These are phyloP conservation scores for Diaporthe citrichinensis DNA, from an alignment of 2,329 filamentous ascomycete genomes.

Conservation along the genomic window DNA sequence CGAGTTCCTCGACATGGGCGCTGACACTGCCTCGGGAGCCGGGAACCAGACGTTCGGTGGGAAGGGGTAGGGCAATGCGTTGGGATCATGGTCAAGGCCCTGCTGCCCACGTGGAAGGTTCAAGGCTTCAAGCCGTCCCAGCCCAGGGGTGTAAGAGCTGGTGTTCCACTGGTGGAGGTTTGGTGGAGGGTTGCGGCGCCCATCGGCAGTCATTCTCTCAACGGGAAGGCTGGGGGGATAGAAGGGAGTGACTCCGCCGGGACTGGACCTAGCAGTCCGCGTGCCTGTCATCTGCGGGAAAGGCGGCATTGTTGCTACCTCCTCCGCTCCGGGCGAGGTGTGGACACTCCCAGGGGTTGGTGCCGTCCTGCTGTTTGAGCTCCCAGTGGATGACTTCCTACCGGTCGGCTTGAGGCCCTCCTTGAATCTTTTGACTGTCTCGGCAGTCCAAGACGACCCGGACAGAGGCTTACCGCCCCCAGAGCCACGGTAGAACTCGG, in stretches of 20 bases:
- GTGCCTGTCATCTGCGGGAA: conserved; percentile 41
- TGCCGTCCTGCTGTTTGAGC: conserved; percentile 28
- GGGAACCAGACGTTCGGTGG: conserved; percentile 47
- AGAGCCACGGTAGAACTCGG: conserved; percentile 49
- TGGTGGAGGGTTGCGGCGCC: conserved; percentile 24
- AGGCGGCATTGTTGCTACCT: conserved; percentile 27
- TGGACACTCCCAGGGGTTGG: conserved; percentile 29
- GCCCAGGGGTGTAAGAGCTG: conserved; percentile 44
- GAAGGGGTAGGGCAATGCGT: conserved; percentile 46
- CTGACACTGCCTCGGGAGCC: conserved; percentile 59
- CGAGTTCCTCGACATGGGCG: conserved; percentile 64
- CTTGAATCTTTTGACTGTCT: conserved; percentile 50
- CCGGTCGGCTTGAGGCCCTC: conserved; percentile 43
- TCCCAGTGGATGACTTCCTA: conserved; percentile 34
- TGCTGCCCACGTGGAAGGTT: conserved; percentile 41
- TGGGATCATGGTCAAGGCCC: conserved; percentile 45
- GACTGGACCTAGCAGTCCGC: conserved; percentile 52
- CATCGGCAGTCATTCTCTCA: conserved; percentile 34
- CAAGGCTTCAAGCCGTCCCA: conserved; percentile 10
- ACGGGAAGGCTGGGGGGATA: conserved; percentile 45
- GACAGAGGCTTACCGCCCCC: conserved; percentile 48
- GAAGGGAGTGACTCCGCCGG: conserved; percentile 47
- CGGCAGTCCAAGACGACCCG: conserved; percentile 51
- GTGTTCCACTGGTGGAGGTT: conserved; percentile 48
- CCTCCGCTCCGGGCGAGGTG: conserved; percentile 33